These are phyloP conservation scores for Botryobasidium botryosum DNA, from an alignment of 768 basidiomycete genomes.

Conservation along the genomic window DNA sequence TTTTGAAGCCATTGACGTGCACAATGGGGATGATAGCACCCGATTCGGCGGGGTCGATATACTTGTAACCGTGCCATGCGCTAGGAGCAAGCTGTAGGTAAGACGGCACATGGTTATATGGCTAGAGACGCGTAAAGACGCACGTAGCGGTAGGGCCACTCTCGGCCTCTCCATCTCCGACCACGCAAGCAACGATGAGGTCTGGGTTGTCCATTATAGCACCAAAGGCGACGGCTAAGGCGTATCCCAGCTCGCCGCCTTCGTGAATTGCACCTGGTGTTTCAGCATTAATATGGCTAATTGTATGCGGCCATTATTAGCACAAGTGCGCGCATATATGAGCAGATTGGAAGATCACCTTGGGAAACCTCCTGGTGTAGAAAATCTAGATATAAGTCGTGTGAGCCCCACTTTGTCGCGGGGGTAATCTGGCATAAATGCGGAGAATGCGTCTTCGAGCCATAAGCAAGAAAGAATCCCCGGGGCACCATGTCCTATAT, in stretches of 20 bases:
- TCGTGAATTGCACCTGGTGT: constrained; percentile 87
- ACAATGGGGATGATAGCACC: constrained; percentile 86
- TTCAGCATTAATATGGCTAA: constrained; percentile 50
- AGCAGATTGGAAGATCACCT: constrained; percentile 15
- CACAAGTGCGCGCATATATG: neutral
- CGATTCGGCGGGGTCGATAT: constrained; percentile 75
- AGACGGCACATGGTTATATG: constrained; percentile 26
- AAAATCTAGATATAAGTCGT: constrained; percentile 58
- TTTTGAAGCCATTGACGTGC: constrained; percentile 44
- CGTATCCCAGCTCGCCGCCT: constrained; percentile 77
- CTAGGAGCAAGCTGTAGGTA: too few species aligned
- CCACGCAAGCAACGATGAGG: constrained; percentile 58
- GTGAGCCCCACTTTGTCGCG: constrained; percentile 24
- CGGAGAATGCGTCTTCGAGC: constrained; percentile 59
- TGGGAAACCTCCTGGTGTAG: constrained; percentile 71
- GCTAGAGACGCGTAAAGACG: neutral
- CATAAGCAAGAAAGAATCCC: constrained; percentile 73
- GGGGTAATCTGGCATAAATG: constrained; percentile 38
- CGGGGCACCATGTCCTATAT: constrained; percentile 64
- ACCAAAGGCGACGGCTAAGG: constrained; percentile 70
- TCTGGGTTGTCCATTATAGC: constrained; percentile 85
- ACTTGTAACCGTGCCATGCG: constrained; percentile 88
- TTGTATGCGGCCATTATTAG: neutral
- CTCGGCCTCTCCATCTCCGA: constrained; percentile 84
- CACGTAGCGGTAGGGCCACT: constrained; percentile 55